Evolutionary conservation across 2,329 filamentous ascomycete genomes (phyloP), one percentile per base, ranked within the genome.

Genomic region (Diaporthe humulicola): DNA sequence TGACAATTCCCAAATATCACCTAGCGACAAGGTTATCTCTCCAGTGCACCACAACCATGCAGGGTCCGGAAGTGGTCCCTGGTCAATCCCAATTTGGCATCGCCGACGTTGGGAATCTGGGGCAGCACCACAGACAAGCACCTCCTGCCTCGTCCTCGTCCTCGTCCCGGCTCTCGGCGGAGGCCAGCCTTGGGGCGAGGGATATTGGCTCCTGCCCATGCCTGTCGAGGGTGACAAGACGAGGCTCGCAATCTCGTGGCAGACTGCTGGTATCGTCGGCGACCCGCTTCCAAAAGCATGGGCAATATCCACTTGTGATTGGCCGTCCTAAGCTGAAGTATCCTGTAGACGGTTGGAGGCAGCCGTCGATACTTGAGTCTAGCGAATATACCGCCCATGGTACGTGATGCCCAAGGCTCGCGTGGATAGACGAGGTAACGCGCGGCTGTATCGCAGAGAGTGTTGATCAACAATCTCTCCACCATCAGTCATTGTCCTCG

Each of bases 41-140:
- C 33, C 30, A 12, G 40, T 54, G 58, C 54, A 30, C 64, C 64
- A 28, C 64, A 40, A 10, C 15, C 30, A 54, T 40, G 64, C 64
- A 69, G 64, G 64, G 64, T 54, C 64, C 64, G 64, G 64, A 69
- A 69, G 45, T 52, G 64, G 48, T 17, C 48, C 64, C 64, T 69
- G 45, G 64, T 69, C 64, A 69, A 69, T 69, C 64, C 64, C 64
- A 69, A 69, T 69, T 38, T 69, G 64, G 64, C 38, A 69, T 54
- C 30, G 64, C 33, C 48, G 48, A 52, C 42, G 64, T 69, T 36
- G 64, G 52, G 48, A 69, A 45, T 69, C 64, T 38, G 64, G 64
- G 64, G 64, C 64, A 69, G 52, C 64, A 38, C 60, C 64, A 52
- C 60, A 52, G n/a, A 50, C 61, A 67, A 67, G 10, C 42, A 2